Base-by-base conservation (phyloP, 2,329 filamentous ascomycete species). In the Cladosporium velox region DNA sequence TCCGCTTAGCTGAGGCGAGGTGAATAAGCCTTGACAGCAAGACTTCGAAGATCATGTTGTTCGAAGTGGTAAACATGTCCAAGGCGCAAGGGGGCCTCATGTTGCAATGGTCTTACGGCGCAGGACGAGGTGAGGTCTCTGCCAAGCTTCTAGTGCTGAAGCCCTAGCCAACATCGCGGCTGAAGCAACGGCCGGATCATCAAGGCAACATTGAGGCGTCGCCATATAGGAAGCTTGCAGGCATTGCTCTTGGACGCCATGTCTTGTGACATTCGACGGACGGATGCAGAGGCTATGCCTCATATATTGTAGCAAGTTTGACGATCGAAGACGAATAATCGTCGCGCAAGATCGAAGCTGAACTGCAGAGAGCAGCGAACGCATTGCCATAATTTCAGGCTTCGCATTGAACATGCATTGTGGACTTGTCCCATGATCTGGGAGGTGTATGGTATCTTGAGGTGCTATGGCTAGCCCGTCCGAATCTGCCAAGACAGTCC, bases 401-500 rank as follows among this genome's bases (percentile, higher is more conserved):
- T 44, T 55, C 41, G 60, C 60, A 57, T 64, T 55, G 49, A 24
- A 54, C 49, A 64, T 47, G 60, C 60, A 57, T 55, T 47, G 26
- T 41, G 60, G 35, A 55, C 51, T 64, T 55, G 60, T 51, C 60
- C 60, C 52, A 64, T 41, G 34, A 24, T 38, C 52, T 55, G 60
- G 60, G 51, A 28, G 51, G 49, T 64, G 60, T 41, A 44, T 64
- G 60, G 60, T 64, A 52, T 64, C 49, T 64, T 64, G 60, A 47
- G 60, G 32, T 64, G 60, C 60, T 64, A 64, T 64, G 60, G 49
- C 60, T 64, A 64, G 60, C 60, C 60, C 60, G 60, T 64, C 60
- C 51, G 60, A 64, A 55, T 64, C 60, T 64, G 32, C 60, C 60
- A 64, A 64, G 60, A 64, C 60, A 64, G 60, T 64, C 60, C 60